phyloP scores from a whole-genome alignment of 1,284 basidiomycete species.

The Moesziomyces antarcticus region DNA sequence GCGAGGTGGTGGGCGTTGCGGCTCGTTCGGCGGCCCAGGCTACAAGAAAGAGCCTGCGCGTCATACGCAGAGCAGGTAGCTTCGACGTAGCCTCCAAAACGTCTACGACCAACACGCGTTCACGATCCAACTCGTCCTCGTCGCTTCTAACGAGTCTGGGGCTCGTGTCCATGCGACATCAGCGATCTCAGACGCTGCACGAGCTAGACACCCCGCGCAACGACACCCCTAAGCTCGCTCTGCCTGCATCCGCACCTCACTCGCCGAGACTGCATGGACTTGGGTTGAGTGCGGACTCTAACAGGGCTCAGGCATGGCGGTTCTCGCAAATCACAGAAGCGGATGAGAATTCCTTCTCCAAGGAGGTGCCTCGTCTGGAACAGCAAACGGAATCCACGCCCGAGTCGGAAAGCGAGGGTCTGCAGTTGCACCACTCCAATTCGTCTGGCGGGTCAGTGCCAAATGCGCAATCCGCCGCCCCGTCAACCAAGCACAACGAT shows the following conservation, averaged over 20 bases:
- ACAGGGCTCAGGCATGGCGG: constrained; percentile 17
- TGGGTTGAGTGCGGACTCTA: constrained; percentile 13
- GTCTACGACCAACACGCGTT: constrained; percentile 12
- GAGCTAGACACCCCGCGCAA: constrained; percentile 16
- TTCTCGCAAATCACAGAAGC: constrained; percentile 48
- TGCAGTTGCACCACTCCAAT: constrained; percentile 5
- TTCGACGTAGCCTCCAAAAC: constrained; percentile 37
- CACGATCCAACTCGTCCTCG: constrained; percentile 42
- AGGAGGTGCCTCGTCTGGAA: constrained; percentile 19
- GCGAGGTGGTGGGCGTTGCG: constrained; percentile 31
- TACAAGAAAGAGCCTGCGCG: constrained; percentile 34
- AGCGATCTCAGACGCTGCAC: constrained; percentile 29
- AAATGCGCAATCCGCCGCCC: neutral
- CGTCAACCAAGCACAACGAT: too few species aligned
- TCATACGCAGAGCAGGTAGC: constrained; percentile 41
- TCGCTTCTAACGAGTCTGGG: constrained; percentile 23
- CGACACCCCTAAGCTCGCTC: too few species aligned
- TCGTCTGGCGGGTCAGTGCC: constrained; percentile 3
- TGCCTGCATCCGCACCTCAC: constrained; percentile 11
- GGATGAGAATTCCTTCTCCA: constrained; percentile 42
- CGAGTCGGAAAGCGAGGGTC: constrained; percentile 23
- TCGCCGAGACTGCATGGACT: constrained; percentile 26
- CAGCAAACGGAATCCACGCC: constrained; percentile 4
- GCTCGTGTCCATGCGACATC: constrained; percentile 14
- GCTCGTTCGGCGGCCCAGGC: constrained; percentile 36